A percentile compares a stretch with the other conserved stretches of the same genome.
Evolutionary conservation across 805 yeast species (phyloP).

Genomic region (Cyberlindnera mycetangii): DNA sequence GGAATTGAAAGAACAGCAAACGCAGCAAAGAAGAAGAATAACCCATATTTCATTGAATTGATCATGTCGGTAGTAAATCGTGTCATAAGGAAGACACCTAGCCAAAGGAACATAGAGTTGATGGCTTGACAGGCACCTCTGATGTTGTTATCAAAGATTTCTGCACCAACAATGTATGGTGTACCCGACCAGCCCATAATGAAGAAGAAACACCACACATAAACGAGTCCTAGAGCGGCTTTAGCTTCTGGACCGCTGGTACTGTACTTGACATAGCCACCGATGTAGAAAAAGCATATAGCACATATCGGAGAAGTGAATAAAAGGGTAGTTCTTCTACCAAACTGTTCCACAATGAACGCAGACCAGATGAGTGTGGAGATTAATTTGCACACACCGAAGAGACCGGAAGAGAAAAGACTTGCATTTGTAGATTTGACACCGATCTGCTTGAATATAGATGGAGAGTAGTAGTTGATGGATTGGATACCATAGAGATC

Average conservation of each 20-base stretch:
- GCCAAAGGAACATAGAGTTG: slow-evolving; percentile 46
- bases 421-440: slow-evolving; percentile 42
- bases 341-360: slow-evolving; percentile 43
- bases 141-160: slow-evolving; percentile 42
- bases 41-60: slow-evolving; percentile 40
- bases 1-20: slow-evolving; percentile 32
- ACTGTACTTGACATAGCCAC: slow-evolving; percentile 39
- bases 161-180: slow-evolving; percentile 45
- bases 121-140: slow-evolving; percentile 43
- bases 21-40: slow-evolving; percentile 37
- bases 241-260: slow-evolving; percentile 43
- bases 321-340: slow-evolving; percentile 42
- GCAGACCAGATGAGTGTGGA: slow-evolving; percentile 42
- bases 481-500: slow-evolving; percentile 50
- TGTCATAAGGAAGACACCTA: slow-evolving; percentile 48
- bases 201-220: slow-evolving; percentile 43
- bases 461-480: slow-evolving; percentile 50
- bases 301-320: slow-evolving; percentile 38
- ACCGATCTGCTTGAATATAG: slow-evolving; percentile 48
- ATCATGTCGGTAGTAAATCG: slow-evolving; percentile 45
- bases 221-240: slow-evolving; percentile 34
- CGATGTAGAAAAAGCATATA: slow-evolving; percentile 44
- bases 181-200: slow-evolving; percentile 48
- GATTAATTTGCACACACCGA: slow-evolving; percentile 48
- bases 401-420: slow-evolving; percentile 49